phyloP scores from a whole-genome alignment of 2,329 filamentous ascomycete genomes.

The Talaromyces albobiverticillius region DNA sequence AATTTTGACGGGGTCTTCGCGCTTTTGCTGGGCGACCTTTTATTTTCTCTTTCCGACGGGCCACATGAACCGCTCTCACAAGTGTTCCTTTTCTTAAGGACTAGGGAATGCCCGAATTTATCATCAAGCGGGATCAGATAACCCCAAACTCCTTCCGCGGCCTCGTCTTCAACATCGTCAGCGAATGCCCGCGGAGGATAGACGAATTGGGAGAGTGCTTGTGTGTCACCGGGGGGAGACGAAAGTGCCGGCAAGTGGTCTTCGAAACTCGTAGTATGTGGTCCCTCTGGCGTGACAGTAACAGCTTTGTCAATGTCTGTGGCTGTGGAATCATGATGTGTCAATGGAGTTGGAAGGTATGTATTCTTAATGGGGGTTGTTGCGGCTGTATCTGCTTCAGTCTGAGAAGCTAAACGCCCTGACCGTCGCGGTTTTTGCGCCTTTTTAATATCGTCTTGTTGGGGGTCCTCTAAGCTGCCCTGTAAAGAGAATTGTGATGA shows the following conservation, averaged over 20 bases:
- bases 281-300: conserved; percentile 66
- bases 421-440: conserved; percentile 83
- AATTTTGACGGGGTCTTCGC: conserved; percentile 44
- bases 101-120: conserved; percentile 65
- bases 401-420: conserved; percentile 64
- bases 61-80: conserved; percentile 52
- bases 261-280: conserved; percentile 45
- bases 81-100: conserved; percentile 69
- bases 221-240: conserved; percentile 72
- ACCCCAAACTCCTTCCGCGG: conserved; percentile 86
- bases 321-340: conserved; percentile 63
- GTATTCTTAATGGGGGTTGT: conserved; percentile 56
- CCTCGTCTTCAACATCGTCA: conserved; percentile 82
- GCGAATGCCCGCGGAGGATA: conserved; percentile 69
- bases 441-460: conserved; percentile 50
- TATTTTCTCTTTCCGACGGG: conserved; percentile 32
- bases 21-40: conserved; percentile 34
- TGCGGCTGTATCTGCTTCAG: conserved; percentile 48
- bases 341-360: conserved; percentile 79
- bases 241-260: conserved; percentile 44
- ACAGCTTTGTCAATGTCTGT: conserved; percentile 64
- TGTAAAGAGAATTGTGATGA: conserved; percentile 36
- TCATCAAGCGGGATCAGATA: conserved; percentile 82
- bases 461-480: conserved; percentile 62
- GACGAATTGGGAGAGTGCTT: conserved; percentile 76